Base-by-base conservation (phyloP, 257 asterid genomes). In the Phtheirospermum japonicum region DNA sequence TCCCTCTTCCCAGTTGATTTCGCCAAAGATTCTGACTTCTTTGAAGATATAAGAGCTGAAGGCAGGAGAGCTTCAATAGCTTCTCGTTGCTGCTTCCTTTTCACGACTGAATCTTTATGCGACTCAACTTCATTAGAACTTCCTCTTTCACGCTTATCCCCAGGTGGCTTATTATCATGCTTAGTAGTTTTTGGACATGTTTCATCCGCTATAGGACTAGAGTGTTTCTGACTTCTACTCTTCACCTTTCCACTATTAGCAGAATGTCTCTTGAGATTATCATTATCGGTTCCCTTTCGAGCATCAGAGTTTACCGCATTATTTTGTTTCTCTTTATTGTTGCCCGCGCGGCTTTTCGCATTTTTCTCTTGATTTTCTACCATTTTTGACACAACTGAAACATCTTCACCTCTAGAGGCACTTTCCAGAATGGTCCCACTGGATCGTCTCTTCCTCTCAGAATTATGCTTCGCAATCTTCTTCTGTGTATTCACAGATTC, bases 41-140 rank as follows among this genome's bases (percentile, higher is more conserved):
- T 84, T 19, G 95, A 83, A 80, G 98, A 79, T 84, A 88, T 82
- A 50, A 92, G 95, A 64, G 97, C 81, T 30, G 98, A 86, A 39
- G 98, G 89, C 63, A 92, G 86, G 65, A 92, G 97, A 56, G 95
- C 97, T 60, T 92, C 95, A 65, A 88, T 87, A 63, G 94, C 98
- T 74, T 84, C 95, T 1, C 97, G 95, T 65, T 92, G 94, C 73
- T 86, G 93, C 71, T 86, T 88, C 77, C 98, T 78, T 71, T 84
- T 80, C 66, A 57, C 31, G 57, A 74, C 71, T 33, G 78, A 63
- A 61, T 82, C 76, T 53, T 77, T 68, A 14, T 68, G 69, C 36
- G 10, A 19, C 42, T 76, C 84, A 61, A 66, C 83, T 68, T 72
- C 74, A 75, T 64, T 71, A 59, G 83, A 70, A 55, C 74, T 65